Evolutionary conservation across 75 land plant genomes (phyloP), one percentile per base, ranked within the genome.

Genomic region (Sequoiadendron giganteum): DNA sequence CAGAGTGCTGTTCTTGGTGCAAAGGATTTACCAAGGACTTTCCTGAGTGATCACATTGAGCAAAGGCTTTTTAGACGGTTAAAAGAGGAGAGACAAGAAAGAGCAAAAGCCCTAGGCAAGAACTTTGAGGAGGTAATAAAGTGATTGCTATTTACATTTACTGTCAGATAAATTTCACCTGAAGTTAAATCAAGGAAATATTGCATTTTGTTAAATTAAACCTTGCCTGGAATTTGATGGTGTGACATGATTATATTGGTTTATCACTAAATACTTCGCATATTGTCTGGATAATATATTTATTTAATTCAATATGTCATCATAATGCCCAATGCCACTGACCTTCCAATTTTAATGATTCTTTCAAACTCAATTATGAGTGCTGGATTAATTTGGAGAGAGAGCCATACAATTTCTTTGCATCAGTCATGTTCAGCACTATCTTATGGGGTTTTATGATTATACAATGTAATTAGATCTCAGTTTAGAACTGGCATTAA

Each of bases 31-130:
- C 98, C 97, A 34, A 90, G 88, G 72, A 93, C 97, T 14, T 89
- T 43, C 21, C 91, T 95, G 43, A 96, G 99, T 88, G 94, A 95
- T 88, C 94, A 97, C 79, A 88, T 97, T 40, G 98, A 97, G 91
- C 84, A 90, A 21, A 87, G 99, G 73, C 91, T 97, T 25, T 87
- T 86, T 70, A 88, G 85, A 30, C 88, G 89, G 47, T 91, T 97
- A 38, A 85, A 90, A 76, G 61, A 95, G 25, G 99, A 97, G 43
- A 92, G 97, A 86, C 42, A 86, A 43, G 93, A 94, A 80, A 94
- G 96, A 21, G 97, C 97, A 54, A 88, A 65, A 16, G 84, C 70
- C 39, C 77, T 49, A 43, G 94, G 93, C 45, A 94, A 93, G 89
- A 88, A 39, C 43, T 48, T 70, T 89, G 91, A 94, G 84, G 96